Evolutionary conservation across 768 basidiomycete genomes (phyloP).

Genomic region (Leccinum imitatum): DNA sequence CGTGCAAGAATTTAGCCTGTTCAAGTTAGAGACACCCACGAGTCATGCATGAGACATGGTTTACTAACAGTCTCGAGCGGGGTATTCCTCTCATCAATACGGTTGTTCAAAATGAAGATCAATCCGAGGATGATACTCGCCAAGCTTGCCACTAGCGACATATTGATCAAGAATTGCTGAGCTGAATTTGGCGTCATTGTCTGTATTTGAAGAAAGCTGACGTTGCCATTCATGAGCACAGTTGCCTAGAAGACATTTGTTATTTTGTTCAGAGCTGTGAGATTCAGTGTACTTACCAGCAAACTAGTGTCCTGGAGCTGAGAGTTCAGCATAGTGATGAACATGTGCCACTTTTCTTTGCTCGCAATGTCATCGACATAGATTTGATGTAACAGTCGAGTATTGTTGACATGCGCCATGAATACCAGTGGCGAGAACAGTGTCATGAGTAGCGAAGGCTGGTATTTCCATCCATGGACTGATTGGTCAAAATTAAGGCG

Average conservation of each 20-base stretch:
- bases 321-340: constrained; percentile 42
- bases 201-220: constrained; percentile 56
- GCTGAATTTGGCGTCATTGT: constrained; percentile 21
- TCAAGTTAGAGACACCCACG: background rate
- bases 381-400: constrained; percentile 44
- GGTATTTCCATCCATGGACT: constrained; percentile 21
- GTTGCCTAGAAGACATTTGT: constrained; percentile 41
- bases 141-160: constrained; percentile 43
- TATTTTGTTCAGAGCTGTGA: background rate
- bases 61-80: constrained; percentile 9
- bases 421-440: constrained; percentile 46
- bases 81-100: constrained; percentile 30
- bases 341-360: constrained; percentile 42
- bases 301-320: constrained; percentile 55
- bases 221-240: constrained; percentile 57
- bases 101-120: constrained; percentile 42
- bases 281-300: constrained; percentile 38
- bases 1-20: constrained; percentile 14
- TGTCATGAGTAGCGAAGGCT: constrained; percentile 38
- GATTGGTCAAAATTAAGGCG: constrained; percentile 39
- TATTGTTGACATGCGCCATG: constrained; percentile 47
- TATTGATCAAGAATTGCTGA: constrained; percentile 42
- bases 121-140: constrained; percentile 44
- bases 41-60: background rate
- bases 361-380: constrained; percentile 49